Conservation (phyloP, 768 basidiomycete species). For the Boletus rex-veris region DNA sequence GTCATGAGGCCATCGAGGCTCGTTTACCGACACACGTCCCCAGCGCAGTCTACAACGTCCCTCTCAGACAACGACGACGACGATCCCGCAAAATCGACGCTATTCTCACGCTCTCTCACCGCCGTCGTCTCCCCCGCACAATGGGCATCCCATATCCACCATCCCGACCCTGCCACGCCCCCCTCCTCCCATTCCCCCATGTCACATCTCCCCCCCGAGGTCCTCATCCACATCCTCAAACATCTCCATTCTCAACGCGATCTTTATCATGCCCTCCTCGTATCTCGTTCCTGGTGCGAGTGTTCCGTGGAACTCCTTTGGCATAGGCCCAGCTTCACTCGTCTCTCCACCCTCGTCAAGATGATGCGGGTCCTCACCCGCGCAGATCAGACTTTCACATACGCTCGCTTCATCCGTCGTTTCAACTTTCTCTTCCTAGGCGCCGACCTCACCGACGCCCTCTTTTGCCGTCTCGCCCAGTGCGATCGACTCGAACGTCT, state of each 20-base stretch:
- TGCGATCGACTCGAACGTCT: constrained; percentile 86
- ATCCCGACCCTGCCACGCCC: constrained; percentile 29
- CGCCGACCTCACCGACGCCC: constrained; percentile 64
- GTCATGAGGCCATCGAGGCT: constrained; percentile 32
- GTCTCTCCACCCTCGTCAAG: constrained; percentile 65
- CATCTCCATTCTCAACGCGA: constrained; percentile 73
- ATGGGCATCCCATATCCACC: constrained; percentile 44
- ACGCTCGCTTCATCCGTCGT: constrained; percentile 83
- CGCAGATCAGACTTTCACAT: constrained; percentile 76
- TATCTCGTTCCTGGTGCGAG: constrained; percentile 92
- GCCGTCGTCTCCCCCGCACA: constrained; percentile 61
- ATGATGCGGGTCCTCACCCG: constrained; percentile 70
- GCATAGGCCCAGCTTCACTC: constrained; percentile 82
- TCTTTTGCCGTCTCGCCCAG: constrained; percentile 64
- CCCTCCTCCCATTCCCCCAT: constrained; percentile 50
- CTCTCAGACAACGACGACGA: constrained; percentile 73
- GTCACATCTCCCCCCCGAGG: constrained; percentile 77
- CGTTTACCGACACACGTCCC: constrained; percentile 42
- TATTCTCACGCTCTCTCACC: constrained; percentile 35
- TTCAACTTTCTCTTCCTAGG: constrained; percentile 83
- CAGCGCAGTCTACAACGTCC: constrained; percentile 71
- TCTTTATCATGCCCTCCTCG: constrained; percentile 70
- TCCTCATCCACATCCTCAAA: constrained; percentile 89
- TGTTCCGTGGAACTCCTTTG: constrained; percentile 93
- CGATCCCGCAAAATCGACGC: constrained; percentile 50